Percentiles rank a stretch among this genome's conserved stretches.
phyloP scores from a whole-genome alignment of 1,284 basidiomycete species.

The Spongiforma sp. region DNA sequence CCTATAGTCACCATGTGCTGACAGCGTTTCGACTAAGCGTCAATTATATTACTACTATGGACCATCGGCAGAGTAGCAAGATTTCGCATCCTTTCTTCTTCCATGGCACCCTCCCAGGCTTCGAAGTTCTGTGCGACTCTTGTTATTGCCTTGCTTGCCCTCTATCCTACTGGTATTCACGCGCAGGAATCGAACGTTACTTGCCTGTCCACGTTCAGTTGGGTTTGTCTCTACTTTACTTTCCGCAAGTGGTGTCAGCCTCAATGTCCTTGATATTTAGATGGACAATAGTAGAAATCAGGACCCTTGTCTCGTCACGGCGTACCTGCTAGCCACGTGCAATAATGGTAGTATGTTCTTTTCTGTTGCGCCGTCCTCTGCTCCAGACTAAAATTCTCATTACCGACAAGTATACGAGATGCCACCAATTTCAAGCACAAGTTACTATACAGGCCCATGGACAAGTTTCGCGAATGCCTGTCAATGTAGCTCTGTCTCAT shows the following conservation, averaged over 20 bases:
- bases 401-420: conserved; percentile 14
- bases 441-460: conserved; percentile 33
- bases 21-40: too few relatives aligned
- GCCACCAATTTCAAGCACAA: too few relatives aligned
- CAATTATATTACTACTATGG: too few relatives aligned
- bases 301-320: conserved; percentile 40
- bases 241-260: neutral
- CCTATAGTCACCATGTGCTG: too few relatives aligned
- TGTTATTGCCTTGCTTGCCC: too few relatives aligned
- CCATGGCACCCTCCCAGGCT: too few relatives aligned
- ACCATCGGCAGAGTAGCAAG: too few relatives aligned
- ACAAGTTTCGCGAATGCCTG: conserved; percentile 26
- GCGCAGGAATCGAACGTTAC: conserved; percentile 27
- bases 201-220: conserved; percentile 27
- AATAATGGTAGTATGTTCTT: conserved; percentile 34
- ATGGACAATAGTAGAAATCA: conserved; percentile 39
- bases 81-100: too few relatives aligned
- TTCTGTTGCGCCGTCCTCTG: neutral
- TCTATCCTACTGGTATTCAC: too few relatives aligned
- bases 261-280: conserved; percentile 20
- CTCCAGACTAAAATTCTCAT: conserved; percentile 27
- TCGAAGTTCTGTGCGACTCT: too few relatives aligned
- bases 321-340: conserved; percentile 40
- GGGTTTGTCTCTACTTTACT: conserved; percentile 24
- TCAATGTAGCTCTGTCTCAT: conserved; percentile 40